A percentile compares a stretch with the other conserved stretches of the same genome.
phyloP scores from a whole-genome alignment of 352 stramenopile genomes.

The Pythium oligandrum region DNA sequence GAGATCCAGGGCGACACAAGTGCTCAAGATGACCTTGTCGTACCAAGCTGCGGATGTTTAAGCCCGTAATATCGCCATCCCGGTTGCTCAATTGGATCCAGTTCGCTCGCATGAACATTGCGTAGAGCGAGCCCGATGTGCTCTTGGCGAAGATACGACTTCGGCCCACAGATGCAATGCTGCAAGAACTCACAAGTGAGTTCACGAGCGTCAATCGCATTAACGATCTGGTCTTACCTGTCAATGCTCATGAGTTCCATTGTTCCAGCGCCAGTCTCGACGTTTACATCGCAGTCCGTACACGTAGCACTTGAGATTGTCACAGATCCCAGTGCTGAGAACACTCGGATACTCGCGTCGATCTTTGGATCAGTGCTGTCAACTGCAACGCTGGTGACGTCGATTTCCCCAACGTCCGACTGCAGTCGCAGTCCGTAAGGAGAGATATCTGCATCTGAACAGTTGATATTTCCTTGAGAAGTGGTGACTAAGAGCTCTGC shows the following conservation, averaged over 20 bases:
- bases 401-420: constrained; percentile 49
- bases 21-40: neutral
- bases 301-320: constrained; percentile 41
- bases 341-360: constrained; percentile 8
- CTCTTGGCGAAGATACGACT: constrained; percentile 46
- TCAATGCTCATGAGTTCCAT: constrained; percentile 30
- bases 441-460: constrained; percentile 28
- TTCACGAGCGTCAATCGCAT: neutral
- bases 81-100: constrained; percentile 49
- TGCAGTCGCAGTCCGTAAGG: constrained; percentile 27
- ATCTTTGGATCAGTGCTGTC: constrained; percentile 4
- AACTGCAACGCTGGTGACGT: constrained; percentile 33
- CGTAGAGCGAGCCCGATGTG: constrained; percentile 41
- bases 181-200: constrained; percentile 7
- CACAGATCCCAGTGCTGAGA: constrained; percentile 43
- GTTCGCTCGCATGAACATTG: constrained; percentile 38
- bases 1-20: neutral
- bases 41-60: constrained; percentile 33
- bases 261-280: constrained; percentile 44
- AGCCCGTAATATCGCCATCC: constrained; percentile 37
- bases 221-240: constrained; percentile 25
- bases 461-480: constrained; percentile 44
- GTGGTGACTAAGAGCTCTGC: constrained; percentile 32
- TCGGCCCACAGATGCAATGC: constrained; percentile 37
- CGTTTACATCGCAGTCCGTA: constrained; percentile 43